A percentile compares a stretch with the other conserved stretches of the same genome.
These are phyloP conservation scores for Cryptococcus depauperatus DNA, from an alignment of 1,284 basidiomycete genomes.

Conservation along the genomic window DNA sequence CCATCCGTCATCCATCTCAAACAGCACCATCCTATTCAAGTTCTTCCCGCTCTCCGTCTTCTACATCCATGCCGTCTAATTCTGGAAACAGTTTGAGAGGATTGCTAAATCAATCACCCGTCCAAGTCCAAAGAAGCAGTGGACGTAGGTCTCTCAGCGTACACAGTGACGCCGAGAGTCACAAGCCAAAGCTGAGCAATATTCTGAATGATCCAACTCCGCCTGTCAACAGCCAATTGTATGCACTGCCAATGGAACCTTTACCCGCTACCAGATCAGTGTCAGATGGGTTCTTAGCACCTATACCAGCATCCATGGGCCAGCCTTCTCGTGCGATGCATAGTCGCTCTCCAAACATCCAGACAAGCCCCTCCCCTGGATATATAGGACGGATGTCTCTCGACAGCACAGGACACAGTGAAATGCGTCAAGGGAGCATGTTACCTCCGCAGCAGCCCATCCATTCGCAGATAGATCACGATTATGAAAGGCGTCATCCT, in stretches of 20 bases:
- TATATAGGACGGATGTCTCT: neutral
- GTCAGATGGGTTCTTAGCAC: slow-evolving; percentile 8
- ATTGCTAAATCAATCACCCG: slow-evolving; percentile 20
- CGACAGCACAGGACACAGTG: neutral
- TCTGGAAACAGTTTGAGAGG: slow-evolving; percentile 23
- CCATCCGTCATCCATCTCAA: neutral
- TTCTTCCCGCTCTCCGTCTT: no score
- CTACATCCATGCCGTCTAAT: slow-evolving; percentile 3
- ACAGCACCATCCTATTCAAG: no score
- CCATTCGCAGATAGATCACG: slow-evolving; percentile 15
- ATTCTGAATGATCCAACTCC: slow-evolving; percentile 3
- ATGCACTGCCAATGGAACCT: no score
- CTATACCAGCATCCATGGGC: slow-evolving; percentile 1
- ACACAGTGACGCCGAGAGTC: slow-evolving; percentile 2
- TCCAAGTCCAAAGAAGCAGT: slow-evolving; percentile 5
- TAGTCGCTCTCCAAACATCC: neutral
- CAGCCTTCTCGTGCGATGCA: no score
- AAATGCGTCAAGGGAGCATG: slow-evolving; percentile 15
- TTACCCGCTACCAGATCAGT: slow-evolving; percentile 10
- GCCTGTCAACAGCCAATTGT: no score
- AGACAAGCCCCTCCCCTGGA: neutral
- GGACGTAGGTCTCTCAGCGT: neutral
- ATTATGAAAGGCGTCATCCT: slow-evolving; percentile 16
- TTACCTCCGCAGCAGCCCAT: slow-evolving; percentile 26
- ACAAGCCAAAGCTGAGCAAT: slow-evolving; percentile 5